Evolutionary conservation across 2,329 filamentous ascomycete genomes (phyloP).

Genomic region (Penicillium hesseltinei): DNA sequence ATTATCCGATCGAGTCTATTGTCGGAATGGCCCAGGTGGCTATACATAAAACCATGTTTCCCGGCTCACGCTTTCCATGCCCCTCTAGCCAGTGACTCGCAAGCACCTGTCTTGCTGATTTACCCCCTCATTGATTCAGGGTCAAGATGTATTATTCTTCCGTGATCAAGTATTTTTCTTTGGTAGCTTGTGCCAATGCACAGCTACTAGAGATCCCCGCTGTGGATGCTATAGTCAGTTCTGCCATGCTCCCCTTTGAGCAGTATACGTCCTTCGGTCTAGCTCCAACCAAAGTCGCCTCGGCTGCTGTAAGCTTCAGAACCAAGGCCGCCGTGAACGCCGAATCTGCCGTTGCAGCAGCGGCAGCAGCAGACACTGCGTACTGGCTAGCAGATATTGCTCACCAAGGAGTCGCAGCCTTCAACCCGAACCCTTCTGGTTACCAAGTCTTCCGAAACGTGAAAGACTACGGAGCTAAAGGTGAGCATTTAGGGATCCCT

Average conservation of each 20-base stretch:
- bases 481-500: conserved; percentile 14
- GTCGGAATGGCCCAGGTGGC: neutral
- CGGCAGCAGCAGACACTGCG: conserved; percentile 16
- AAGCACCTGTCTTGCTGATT: neutral
- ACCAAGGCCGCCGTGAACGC: neutral
- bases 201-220: conserved; percentile 20
- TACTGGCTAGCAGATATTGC: conserved; percentile 36
- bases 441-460: conserved; percentile 33
- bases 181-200: conserved; percentile 21
- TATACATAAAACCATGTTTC: conserved; percentile 15
- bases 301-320: neutral
- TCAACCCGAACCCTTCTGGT: conserved; percentile 25
- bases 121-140: neutral
- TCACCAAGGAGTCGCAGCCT: conserved; percentile 33
- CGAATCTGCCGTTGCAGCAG: neutral
- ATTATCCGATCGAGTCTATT: conserved; percentile 3
- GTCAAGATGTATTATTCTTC: conserved; percentile 20
- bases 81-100: neutral
- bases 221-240: conserved; percentile 19
- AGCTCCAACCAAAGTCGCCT: conserved; percentile 11
- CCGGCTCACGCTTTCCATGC: neutral
- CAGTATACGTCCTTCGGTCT: conserved; percentile 17
- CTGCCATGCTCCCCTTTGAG: conserved; percentile 15
- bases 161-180: conserved; percentile 9
- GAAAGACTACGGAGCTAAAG: conserved; percentile 34